Evolutionary conservation across 2,329 filamentous ascomycete species (phyloP).

Genomic region (Aspergillus brasiliensis): DNA sequence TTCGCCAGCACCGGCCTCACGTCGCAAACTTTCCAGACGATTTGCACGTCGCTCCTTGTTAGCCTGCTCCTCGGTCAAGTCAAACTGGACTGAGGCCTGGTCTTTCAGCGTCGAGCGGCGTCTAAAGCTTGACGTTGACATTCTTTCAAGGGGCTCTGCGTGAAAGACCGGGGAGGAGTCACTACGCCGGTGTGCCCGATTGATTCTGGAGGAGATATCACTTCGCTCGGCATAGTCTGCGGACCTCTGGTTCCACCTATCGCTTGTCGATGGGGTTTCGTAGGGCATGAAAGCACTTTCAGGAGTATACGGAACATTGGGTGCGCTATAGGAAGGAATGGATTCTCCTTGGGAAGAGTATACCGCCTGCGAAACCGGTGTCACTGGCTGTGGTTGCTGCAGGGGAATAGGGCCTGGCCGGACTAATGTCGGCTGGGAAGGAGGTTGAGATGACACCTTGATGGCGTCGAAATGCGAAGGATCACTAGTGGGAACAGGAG

Average conservation of each 20-base stretch:
- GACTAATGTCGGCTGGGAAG: slow-evolving; percentile 32
- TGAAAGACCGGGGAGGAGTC: slow-evolving; percentile 51
- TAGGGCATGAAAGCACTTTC: slow-evolving; percentile 19
- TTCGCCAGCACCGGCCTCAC: slow-evolving; percentile 23
- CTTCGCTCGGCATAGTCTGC: slow-evolving; percentile 13
- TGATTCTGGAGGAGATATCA: slow-evolving; percentile 6
- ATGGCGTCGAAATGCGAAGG: slow-evolving; percentile 62
- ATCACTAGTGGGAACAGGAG: slow-evolving; percentile 68
- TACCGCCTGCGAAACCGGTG: slow-evolving; percentile 69
- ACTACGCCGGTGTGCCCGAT: slow-evolving; percentile 38
- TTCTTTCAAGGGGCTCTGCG: slow-evolving; percentile 31
- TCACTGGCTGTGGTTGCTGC: slow-evolving; percentile 82
- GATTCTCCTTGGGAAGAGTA: slow-evolving; percentile 55
- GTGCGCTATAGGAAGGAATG: slow-evolving; percentile 44
- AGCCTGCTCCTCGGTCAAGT: slow-evolving; percentile 59
- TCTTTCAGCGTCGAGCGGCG: slow-evolving; percentile 40
- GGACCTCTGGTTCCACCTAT: slow-evolving; percentile 12
- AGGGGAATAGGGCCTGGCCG: slow-evolving; percentile 67
- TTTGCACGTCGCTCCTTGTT: slow-evolving; percentile 48
- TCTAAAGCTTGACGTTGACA: slow-evolving; percentile 27
- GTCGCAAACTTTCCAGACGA: slow-evolving; percentile 26
- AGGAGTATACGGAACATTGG: slow-evolving; percentile 37
- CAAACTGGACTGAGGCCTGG: slow-evolving; percentile 57
- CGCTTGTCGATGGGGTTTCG: slow-evolving; percentile 19
- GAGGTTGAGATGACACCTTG: slow-evolving; percentile 28